These are phyloP conservation scores for Spinellus fusiger DNA, from an alignment of 192 early-diverging fungal genomes.

Conservation along the genomic window DNA sequence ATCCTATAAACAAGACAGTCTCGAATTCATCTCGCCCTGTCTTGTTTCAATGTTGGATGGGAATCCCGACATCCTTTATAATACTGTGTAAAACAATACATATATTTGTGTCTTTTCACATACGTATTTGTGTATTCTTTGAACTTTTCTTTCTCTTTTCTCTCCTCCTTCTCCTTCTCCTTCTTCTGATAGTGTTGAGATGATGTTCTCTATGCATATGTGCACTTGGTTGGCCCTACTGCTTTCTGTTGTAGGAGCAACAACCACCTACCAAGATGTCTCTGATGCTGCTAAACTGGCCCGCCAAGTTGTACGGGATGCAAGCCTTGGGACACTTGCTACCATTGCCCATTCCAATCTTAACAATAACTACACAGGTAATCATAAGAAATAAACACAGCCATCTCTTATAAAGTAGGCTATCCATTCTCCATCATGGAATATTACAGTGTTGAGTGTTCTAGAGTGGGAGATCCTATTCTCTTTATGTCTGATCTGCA, in stretches of 20 bases:
- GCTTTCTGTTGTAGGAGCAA: neutral
- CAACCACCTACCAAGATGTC: neutral
- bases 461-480: constrained; percentile 33
- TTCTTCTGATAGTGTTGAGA: neutral
- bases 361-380: neutral
- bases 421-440: constrained; percentile 48
- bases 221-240: too few relatives aligned
- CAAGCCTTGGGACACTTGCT: neutral
- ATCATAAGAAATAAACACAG: neutral
- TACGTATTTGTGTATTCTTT: neutral
- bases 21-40: too few relatives aligned
- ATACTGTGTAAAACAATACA: too few relatives aligned
- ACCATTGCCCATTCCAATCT: neutral
- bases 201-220: too few relatives aligned
- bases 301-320: neutral
- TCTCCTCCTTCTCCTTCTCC: neutral
- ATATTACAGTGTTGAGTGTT: constrained; percentile 42
- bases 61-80: too few relatives aligned
- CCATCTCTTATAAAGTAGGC: constrained; percentile 13
- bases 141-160: neutral
- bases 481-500: constrained; percentile 40
- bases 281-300: neutral
- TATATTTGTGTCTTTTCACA: neutral
- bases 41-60: too few relatives aligned
- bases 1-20: neutral